phyloP scores from a whole-genome alignment of 148 eudicot species.

The Arctostaphylos glauca region DNA sequence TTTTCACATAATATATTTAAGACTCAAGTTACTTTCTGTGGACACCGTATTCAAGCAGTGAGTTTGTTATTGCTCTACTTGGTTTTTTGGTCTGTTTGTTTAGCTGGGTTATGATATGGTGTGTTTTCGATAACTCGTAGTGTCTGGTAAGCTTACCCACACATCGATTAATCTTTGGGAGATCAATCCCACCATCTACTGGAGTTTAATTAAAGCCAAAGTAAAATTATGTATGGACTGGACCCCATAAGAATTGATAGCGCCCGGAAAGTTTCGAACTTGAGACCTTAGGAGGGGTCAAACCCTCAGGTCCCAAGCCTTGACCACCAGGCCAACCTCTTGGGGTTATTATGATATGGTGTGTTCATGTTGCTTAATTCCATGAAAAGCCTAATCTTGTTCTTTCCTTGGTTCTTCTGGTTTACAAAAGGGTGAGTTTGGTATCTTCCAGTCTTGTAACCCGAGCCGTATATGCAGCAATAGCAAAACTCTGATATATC shows the following conservation, averaged over 20 bases:
- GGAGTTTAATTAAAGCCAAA: too few species aligned
- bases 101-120: not conserved
- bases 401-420: slow-evolving; percentile 8
- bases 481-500: not conserved
- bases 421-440: not conserved
- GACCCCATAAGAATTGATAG: too few species aligned
- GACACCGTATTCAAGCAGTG: not conserved
- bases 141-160: too few species aligned
- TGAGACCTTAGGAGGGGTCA: too few species aligned
- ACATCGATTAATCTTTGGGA: too few species aligned
- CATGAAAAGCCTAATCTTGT: not conserved
- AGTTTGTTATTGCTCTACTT: not conserved
- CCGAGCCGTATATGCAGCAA: not conserved
- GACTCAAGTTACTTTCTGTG: not conserved
- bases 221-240: too few species aligned
- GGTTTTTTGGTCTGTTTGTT: not conserved
- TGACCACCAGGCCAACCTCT: too few species aligned
- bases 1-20: too few species aligned
- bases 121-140: not conserved
- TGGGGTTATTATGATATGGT: not conserved
- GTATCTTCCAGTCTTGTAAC: not conserved
- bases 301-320: too few species aligned
- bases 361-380: not conserved
- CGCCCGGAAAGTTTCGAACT: too few species aligned
- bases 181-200: too few species aligned